Percentiles rank a stretch among this genome's conserved stretches.
These are phyloP conservation scores for Chrysosporium queenslandicum DNA, from an alignment of 2,329 filamentous ascomycete genomes.

Conservation along the genomic window DNA sequence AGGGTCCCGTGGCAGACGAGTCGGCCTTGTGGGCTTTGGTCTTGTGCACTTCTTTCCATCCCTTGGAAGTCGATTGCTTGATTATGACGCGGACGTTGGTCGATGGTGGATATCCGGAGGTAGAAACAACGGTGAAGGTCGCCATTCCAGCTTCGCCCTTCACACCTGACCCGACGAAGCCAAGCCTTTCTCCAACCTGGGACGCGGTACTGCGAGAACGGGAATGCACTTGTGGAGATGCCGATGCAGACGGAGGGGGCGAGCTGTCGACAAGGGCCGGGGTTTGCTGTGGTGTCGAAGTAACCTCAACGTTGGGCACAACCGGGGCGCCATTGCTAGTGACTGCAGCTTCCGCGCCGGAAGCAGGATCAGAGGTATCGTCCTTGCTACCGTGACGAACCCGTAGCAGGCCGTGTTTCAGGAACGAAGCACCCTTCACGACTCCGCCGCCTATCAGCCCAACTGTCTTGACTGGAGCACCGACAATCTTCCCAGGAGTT, in stretches of 20 bases:
- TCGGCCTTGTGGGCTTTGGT: slow-evolving; percentile 75
- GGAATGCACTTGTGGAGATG: slow-evolving; percentile 33
- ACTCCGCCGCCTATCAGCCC: slow-evolving; percentile 74
- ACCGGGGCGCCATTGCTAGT: slow-evolving; percentile 8
- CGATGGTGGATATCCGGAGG: slow-evolving; percentile 63
- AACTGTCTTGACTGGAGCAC: slow-evolving; percentile 87
- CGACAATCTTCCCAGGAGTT: slow-evolving; percentile 78
- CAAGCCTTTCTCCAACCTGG: slow-evolving; percentile 42
- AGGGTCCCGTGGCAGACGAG: slow-evolving; percentile 7
- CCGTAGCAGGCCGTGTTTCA: slow-evolving; percentile 68
- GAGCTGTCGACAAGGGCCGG: slow-evolving; percentile 30
- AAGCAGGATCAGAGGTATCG: slow-evolving; percentile 14
- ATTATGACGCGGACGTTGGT: slow-evolving; percentile 71
- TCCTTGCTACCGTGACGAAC: slow-evolving; percentile 34
- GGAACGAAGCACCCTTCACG: slow-evolving; percentile 79
- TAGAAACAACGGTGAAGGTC: slow-evolving; percentile 67
- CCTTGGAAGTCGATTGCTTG: slow-evolving; percentile 56
- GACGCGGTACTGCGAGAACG: slow-evolving; percentile 42
- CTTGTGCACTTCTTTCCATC: slow-evolving; percentile 71
- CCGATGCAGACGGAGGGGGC: slow-evolving; percentile 17
- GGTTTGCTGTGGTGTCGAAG: slow-evolving; percentile 34
- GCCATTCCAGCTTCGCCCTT: slow-evolving; percentile 60
- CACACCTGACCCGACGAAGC: slow-evolving; percentile 40
- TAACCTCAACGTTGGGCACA: slow-evolving; percentile 15
- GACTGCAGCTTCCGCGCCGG: slow-evolving; percentile 9